Evolutionary conservation across 2,329 filamentous ascomycete species (phyloP).

Genomic region (Stagonosporopsis chrysanthemi): DNA sequence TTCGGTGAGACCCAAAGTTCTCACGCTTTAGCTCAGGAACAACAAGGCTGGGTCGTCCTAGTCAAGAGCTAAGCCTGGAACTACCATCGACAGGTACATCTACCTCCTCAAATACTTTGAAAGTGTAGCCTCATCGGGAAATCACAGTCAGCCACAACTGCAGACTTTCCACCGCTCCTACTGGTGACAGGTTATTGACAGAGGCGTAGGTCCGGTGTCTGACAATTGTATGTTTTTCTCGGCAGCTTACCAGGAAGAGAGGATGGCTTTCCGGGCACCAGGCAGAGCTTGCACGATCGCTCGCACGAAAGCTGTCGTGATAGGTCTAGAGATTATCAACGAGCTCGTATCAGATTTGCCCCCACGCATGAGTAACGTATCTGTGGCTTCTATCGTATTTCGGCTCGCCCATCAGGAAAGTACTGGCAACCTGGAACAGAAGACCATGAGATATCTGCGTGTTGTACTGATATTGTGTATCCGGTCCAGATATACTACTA

Average conservation of each 20-base stretch:
- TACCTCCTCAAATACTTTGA: background rate
- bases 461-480: background rate
- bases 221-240: background rate
- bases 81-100: background rate
- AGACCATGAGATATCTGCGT: background rate
- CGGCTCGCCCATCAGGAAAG: no score
- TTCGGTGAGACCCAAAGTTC: background rate
- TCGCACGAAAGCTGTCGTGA: background rate
- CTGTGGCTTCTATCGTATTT: background rate
- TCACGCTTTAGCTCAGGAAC: background rate
- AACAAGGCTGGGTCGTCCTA: constrained; percentile 5
- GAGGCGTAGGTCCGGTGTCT: background rate
- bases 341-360: background rate
- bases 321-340: background rate
- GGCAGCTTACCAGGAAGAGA: background rate
- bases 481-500: background rate
- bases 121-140: background rate
- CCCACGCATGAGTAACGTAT: background rate
- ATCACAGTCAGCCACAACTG: background rate
- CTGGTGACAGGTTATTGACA: background rate
- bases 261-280: background rate
- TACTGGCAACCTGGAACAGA: no score
- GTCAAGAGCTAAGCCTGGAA: background rate
- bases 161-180: background rate
- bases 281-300: background rate